These are phyloP conservation scores for Cronartium quercuum DNA, from an alignment of 1,284 basidiomycete genomes.

Conservation along the genomic window DNA sequence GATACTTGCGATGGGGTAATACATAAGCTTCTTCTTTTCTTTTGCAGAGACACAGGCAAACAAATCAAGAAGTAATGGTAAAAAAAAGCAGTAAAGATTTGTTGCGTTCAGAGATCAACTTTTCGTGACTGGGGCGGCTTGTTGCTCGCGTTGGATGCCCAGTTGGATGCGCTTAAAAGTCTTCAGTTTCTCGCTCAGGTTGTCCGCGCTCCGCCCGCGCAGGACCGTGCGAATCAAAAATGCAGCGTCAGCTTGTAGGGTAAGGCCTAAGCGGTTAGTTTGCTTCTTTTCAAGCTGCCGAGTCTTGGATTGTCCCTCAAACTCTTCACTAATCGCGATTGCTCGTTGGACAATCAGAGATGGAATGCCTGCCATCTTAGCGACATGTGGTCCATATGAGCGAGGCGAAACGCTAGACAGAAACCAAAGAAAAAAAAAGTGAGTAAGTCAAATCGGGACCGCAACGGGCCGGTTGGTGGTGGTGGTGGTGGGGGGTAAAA, in stretches of 20 bases:
- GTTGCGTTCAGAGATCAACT: too few relatives aligned
- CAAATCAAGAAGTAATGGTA: too few relatives aligned
- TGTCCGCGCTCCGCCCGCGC: too few relatives aligned
- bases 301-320: slow-evolving; percentile 60
- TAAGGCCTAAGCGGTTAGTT: background rate
- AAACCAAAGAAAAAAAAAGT: background rate
- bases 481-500: background rate
- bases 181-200: too few relatives aligned
- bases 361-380: slow-evolving; percentile 44
- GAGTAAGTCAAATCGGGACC: background rate
- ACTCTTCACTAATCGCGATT: slow-evolving; percentile 76
- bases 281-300: slow-evolving; percentile 17
- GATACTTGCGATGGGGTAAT: too few relatives aligned
- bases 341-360: slow-evolving; percentile 67
- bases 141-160: too few relatives aligned
- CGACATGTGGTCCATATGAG: slow-evolving; percentile 46
- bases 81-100: too few relatives aligned
- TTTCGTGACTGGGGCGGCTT: too few relatives aligned
- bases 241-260: slow-evolving; percentile 26
- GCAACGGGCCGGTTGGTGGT: background rate
- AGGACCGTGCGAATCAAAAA: slow-evolving; percentile 17
- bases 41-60: too few relatives aligned
- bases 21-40: too few relatives aligned
- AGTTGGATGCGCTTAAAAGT: too few relatives aligned
- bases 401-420: slow-evolving; percentile 42